A percentile compares a stretch with the other conserved stretches of the same genome.
Conservation (phyloP, 257 asterid species). For the Fraxinus anomala region DNA sequence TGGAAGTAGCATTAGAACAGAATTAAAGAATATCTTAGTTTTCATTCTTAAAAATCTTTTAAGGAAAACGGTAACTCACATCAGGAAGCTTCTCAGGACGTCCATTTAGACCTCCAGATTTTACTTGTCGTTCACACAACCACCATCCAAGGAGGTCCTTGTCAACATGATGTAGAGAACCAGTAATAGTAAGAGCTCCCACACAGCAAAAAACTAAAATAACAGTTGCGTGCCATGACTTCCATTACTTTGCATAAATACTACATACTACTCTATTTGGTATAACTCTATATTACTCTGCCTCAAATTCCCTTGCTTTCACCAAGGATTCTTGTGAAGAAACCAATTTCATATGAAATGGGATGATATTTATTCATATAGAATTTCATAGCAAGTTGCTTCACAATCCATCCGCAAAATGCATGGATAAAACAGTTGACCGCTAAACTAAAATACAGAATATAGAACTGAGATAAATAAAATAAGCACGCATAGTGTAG, state of each 20-base stretch:
- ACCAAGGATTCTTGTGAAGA: too few relatives aligned
- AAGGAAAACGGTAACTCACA: conserved; percentile 46
- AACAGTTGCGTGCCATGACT: conserved; percentile 14
- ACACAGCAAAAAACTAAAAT: conserved; percentile 89
- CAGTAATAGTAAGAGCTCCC: conserved; percentile 93
- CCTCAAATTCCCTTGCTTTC: background rate
- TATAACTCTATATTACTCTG: background rate
- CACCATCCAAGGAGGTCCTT: conserved; percentile 99
- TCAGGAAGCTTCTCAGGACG: conserved; percentile 99
- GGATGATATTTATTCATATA: too few relatives aligned
- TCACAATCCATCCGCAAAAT: background rate
- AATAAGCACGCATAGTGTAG: background rate
- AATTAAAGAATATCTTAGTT: background rate
- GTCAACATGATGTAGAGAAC: conserved; percentile 83
- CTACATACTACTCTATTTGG: background rate
- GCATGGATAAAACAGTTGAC: background rate
- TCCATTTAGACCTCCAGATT: conserved; percentile 94
- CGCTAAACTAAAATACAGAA: background rate
- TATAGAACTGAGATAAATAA: background rate
- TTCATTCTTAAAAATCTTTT: background rate
- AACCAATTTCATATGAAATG: too few relatives aligned
- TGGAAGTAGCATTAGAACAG: conserved; percentile 6
- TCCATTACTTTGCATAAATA: background rate
- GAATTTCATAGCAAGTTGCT: background rate
- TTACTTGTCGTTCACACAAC: conserved; percentile 91